These are phyloP conservation scores for Narthecium ossifragum DNA, from an alignment of 106 monocot genomes.

Conservation along the genomic window DNA sequence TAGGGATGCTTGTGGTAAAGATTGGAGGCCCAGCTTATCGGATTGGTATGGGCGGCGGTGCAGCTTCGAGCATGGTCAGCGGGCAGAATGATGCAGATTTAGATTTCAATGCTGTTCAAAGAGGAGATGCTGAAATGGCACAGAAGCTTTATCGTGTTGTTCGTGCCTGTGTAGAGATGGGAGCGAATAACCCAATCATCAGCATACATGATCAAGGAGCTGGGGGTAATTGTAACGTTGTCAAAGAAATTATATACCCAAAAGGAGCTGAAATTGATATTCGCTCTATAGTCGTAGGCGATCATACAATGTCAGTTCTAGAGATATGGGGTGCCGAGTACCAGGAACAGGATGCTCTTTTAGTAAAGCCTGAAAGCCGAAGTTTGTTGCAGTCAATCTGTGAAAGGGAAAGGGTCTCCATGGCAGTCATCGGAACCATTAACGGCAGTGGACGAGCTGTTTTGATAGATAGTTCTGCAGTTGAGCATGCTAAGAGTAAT, in stretches of 20 bases:
- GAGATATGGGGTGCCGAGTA: slow-evolving; percentile 99
- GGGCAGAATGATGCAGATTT: slow-evolving; percentile 94
- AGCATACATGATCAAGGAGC: slow-evolving; percentile 99
- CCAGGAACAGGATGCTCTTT: slow-evolving; percentile 93
- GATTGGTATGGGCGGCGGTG: slow-evolving; percentile 98
- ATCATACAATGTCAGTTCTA: slow-evolving; percentile 91
- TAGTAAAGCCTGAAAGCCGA: slow-evolving; percentile 65
- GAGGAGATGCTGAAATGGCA: slow-evolving; percentile 99
- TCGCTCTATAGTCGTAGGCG: slow-evolving; percentile 68
- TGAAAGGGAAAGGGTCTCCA: slow-evolving; percentile 79
- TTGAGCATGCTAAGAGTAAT: slow-evolving; percentile 30
- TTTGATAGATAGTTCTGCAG: slow-evolving; percentile 46
- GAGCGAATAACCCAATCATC: slow-evolving; percentile 76
- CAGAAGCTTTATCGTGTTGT: slow-evolving; percentile 93
- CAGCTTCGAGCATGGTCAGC: slow-evolving; percentile 98
- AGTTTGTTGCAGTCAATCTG: slow-evolving; percentile 52
- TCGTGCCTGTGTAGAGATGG: slow-evolving; percentile 86
- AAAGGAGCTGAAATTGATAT: slow-evolving; percentile 91
- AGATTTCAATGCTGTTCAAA: slow-evolving; percentile 94
- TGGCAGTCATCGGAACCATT: slow-evolving; percentile 91
- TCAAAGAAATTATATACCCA: slow-evolving; percentile 98
- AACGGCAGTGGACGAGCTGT: slow-evolving; percentile 64
- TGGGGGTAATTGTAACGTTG: slow-evolving; percentile 97
- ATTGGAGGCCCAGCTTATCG: slow-evolving; percentile 95
- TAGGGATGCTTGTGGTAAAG: slow-evolving; percentile 97